phyloP scores from a whole-genome alignment of 176 grass and related monocot species.

The Ensete glaucum region DNA sequence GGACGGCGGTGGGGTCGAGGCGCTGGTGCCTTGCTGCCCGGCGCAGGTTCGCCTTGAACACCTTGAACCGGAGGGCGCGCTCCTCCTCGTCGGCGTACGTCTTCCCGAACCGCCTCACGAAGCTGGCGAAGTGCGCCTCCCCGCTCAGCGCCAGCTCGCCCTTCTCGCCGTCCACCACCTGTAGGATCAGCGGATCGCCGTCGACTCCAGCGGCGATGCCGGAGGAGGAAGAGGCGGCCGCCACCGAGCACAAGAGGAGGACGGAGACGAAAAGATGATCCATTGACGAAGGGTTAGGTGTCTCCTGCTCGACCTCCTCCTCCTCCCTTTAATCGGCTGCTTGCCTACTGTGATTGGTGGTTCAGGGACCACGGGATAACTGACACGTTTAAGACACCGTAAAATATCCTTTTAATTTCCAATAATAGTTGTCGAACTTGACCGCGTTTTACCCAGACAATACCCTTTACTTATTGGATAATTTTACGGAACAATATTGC shows the following conservation, averaged over 20 bases:
- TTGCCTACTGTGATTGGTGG: background rate
- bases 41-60: constrained; percentile 3
- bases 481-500: too few relatives aligned
- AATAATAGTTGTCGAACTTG: too few relatives aligned
- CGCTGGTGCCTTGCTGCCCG: constrained; percentile 36
- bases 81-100: constrained; percentile 3
- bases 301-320: background rate
- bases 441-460: too few relatives aligned
- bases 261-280: background rate
- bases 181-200: background rate
- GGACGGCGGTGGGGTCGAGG: constrained; percentile 66
- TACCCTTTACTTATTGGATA: too few relatives aligned
- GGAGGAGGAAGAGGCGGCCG: background rate
- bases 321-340: background rate
- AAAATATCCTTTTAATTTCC: background rate
- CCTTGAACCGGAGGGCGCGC: background rate
- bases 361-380: background rate
- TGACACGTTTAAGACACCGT: background rate
- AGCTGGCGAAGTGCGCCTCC: background rate
- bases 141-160: background rate
- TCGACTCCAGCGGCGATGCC: background rate
- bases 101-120: constrained; percentile 3
- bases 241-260: background rate
- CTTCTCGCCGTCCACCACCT: background rate
- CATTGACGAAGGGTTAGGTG: background rate